A percentile compares a stretch with the other conserved stretches of the same genome.
Evolutionary conservation across 805 yeast genomes (phyloP).

Genomic region (Candida sonorensis): DNA sequence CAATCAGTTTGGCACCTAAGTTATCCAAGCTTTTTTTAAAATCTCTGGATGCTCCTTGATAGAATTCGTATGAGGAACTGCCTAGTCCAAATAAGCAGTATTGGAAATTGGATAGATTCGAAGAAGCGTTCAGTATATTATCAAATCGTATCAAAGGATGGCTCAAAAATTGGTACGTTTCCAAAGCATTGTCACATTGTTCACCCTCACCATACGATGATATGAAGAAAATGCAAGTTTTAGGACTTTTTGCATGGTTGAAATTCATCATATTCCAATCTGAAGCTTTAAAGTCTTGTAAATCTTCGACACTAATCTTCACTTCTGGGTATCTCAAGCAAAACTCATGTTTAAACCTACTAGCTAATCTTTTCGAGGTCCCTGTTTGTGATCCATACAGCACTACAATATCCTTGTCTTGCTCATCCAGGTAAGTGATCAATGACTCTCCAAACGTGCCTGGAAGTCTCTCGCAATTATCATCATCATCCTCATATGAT

Average conservation of each 20-base stretch:
- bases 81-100: conserved; percentile 95
- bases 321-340: conserved; percentile 57
- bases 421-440: background rate
- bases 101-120: conserved; percentile 56
- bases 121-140: conserved; percentile 34
- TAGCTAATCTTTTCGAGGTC: conserved; percentile 85
- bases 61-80: conserved; percentile 84
- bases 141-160: conserved; percentile 25
- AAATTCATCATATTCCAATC: conserved; percentile 55
- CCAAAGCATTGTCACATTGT: conserved; percentile 83
- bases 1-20: conserved; percentile 59
- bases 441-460: conserved; percentile 1
- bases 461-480: background rate
- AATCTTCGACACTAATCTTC: conserved; percentile 60
- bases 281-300: conserved; percentile 62
- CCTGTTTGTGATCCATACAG: conserved; percentile 92
- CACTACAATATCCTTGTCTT: conserved; percentile 24
- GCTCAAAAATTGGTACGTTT: conserved; percentile 46
- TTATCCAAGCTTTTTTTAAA: conserved; percentile 40
- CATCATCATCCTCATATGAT: background rate
- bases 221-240: conserved; percentile 47
- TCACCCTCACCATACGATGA: conserved; percentile 98
- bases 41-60: conserved; percentile 69
- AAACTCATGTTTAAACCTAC: conserved; percentile 5
- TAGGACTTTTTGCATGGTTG: too few species aligned